Conservation (phyloP, 139 green algal genomes). For the Chlamydomonas schloesseri region DNA sequence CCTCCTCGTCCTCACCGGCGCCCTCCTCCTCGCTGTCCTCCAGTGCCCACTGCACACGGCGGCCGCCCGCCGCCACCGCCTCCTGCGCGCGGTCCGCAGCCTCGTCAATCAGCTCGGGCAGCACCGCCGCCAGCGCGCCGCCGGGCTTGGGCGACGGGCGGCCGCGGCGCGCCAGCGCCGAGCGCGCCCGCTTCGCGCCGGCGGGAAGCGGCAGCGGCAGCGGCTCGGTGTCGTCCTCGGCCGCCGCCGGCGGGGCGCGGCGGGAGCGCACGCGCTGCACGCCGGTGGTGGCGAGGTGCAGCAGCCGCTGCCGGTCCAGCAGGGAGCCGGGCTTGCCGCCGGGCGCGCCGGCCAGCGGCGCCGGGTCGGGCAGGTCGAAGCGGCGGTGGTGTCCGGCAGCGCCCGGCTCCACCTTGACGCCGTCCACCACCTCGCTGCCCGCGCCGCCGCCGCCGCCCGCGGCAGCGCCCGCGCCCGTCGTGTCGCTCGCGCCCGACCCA, state of each 20-base stretch:
- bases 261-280: not conserved
- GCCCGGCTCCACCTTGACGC: not conserved
- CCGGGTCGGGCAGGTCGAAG: conserved; percentile 15
- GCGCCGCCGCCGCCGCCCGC: not conserved
- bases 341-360: not conserved
- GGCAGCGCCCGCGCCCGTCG: not conserved
- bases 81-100: not conserved
- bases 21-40: not conserved
- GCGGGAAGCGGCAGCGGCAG: not conserved
- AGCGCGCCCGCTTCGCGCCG: not conserved
- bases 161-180: not conserved
- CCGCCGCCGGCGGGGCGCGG: not conserved
- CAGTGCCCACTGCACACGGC: not conserved
- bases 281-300: conserved; percentile 14
- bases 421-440: not conserved
- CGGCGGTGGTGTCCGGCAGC: not conserved
- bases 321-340: not conserved
- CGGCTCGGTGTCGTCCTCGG: not conserved
- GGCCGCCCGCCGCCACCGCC: not conserved
- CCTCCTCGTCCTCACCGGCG: not conserved
- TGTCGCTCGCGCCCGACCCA: conserved; percentile 13
- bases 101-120: not conserved
- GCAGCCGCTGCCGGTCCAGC: conserved; percentile 32
- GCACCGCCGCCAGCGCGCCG: not conserved
- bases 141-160: not conserved